Percentiles rank a stretch among this genome's conserved stretches.
phyloP scores from a whole-genome alignment of 1,284 basidiomycete genomes.

The Cutaneotrichosporon mucoides region DNA sequence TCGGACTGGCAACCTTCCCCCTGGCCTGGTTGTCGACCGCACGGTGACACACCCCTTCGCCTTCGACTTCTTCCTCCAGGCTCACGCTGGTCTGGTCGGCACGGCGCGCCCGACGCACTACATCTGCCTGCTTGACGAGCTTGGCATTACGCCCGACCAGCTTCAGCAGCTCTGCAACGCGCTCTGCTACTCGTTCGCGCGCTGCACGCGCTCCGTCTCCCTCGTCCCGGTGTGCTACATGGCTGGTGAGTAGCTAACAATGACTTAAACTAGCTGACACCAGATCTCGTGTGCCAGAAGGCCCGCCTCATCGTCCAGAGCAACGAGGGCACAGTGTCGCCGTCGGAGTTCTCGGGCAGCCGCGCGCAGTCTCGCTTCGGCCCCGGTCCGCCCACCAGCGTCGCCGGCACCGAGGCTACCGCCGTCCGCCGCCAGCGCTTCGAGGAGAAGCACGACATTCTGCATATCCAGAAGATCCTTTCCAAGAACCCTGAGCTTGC shows the following conservation, averaged over 20 bases:
- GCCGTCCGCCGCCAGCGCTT: background rate
- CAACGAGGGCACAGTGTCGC: conserved; percentile 16
- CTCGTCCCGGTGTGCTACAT: conserved; percentile 51
- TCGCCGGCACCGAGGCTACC: background rate
- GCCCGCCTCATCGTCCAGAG: conserved; percentile 40
- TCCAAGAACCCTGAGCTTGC: conserved; percentile 34
- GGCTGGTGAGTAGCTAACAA: conserved; percentile 37
- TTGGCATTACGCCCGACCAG: conserved; percentile 39
- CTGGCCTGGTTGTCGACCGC: conserved; percentile 41
- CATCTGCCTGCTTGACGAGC: conserved; percentile 48
- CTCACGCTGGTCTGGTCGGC: conserved; percentile 37
- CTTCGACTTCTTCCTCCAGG: conserved; percentile 50
- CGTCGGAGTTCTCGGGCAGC: conserved; percentile 33
- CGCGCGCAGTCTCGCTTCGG: conserved; percentile 4
- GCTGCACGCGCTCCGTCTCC: conserved; percentile 48
- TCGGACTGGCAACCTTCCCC: conserved; percentile 48
- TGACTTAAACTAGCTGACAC: background rate
- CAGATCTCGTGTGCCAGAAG: conserved; percentile 45
- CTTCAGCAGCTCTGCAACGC: conserved; percentile 45
- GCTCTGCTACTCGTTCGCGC: conserved; percentile 49
- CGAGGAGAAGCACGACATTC: conserved; percentile 23
- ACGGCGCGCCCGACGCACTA: conserved; percentile 41
- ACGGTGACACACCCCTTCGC: conserved; percentile 49
- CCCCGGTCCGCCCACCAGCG: background rate
- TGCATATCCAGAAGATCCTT: conserved; percentile 38